A percentile compares a stretch with the other conserved stretches of the same genome.
Conservation (phyloP, 768 basidiomycete genomes). For the Phaeotremella fagi region DNA sequence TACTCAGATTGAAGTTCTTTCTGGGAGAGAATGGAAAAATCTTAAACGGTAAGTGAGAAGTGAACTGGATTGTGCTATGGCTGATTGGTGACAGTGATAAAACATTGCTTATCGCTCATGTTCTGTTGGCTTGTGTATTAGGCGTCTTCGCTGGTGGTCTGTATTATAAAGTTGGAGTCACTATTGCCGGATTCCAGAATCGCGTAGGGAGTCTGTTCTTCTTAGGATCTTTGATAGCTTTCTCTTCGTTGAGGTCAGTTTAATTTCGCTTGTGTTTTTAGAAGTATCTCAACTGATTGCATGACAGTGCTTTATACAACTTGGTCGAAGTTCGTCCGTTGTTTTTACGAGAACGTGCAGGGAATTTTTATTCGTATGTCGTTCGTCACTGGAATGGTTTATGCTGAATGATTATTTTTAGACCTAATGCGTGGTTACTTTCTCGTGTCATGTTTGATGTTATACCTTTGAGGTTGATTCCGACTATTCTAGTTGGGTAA, state of each 20-base stretch:
- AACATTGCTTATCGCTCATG: slow-evolving; percentile 73
- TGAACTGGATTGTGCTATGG: background rate
- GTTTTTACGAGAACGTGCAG: slow-evolving; percentile 84
- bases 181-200: slow-evolving; percentile 84
- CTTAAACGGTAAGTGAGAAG: slow-evolving; percentile 56
- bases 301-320: slow-evolving; percentile 69
- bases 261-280: background rate
- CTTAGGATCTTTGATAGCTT: slow-evolving; percentile 84
- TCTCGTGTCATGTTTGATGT: slow-evolving; percentile 83
- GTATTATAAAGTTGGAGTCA: slow-evolving; percentile 72
- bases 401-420: slow-evolving; percentile 41
- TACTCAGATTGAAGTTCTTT: slow-evolving; percentile 79
- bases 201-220: slow-evolving; percentile 94
- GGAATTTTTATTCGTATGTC: slow-evolving; percentile 72
- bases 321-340: slow-evolving; percentile 75
- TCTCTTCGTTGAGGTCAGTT: slow-evolving; percentile 64
- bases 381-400: background rate
- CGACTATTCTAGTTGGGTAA: slow-evolving; percentile 72
- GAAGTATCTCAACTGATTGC: background rate
- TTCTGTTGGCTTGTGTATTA: slow-evolving; percentile 63
- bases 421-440: slow-evolving; percentile 86
- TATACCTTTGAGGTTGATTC: slow-evolving; percentile 78
- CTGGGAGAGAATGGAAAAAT: slow-evolving; percentile 79
- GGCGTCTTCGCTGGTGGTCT: slow-evolving; percentile 87
- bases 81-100: slow-evolving; percentile 59